A percentile compares a stretch with the other conserved stretches of the same genome.
These are phyloP conservation scores for Diaporthe eres DNA, from an alignment of 2,329 filamentous ascomycete species.

Conservation along the genomic window DNA sequence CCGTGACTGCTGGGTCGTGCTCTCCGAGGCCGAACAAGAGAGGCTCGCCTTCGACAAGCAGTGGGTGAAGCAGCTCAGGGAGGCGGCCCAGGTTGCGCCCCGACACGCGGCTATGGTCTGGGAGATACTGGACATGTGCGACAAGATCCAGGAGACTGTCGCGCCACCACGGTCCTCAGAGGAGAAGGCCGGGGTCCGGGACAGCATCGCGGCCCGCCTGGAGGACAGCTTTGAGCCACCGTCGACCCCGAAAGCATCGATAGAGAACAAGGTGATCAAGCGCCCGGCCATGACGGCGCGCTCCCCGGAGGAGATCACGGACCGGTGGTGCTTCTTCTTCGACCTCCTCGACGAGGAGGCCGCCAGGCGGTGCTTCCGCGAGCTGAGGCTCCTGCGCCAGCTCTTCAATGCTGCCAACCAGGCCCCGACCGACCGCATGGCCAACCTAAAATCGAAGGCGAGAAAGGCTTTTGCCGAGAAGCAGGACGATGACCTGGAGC, in stretches of 20 bases:
- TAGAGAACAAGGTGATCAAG: slow-evolving; percentile 25
- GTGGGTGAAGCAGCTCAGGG: slow-evolving; percentile 33
- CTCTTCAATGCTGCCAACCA: slow-evolving; percentile 35
- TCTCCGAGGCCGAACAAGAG: slow-evolving; percentile 36
- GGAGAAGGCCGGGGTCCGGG: slow-evolving; percentile 11
- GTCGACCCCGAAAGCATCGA: background rate
- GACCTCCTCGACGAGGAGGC: slow-evolving; percentile 37
- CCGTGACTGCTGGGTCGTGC: slow-evolving; percentile 38
- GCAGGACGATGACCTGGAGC: slow-evolving; percentile 33
- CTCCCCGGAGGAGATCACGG: slow-evolving; percentile 33
- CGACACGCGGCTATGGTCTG: slow-evolving; percentile 25
- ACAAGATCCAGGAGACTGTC: slow-evolving; percentile 33
- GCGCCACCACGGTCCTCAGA: slow-evolving; percentile 25
- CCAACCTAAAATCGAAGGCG: slow-evolving; percentile 35
- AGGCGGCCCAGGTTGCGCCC: slow-evolving; percentile 32
- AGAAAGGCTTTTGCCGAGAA: slow-evolving; percentile 35
- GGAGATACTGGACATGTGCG: slow-evolving; percentile 30
- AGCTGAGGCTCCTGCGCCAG: slow-evolving; percentile 36
- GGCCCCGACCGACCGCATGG: slow-evolving; percentile 23
- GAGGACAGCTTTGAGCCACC: slow-evolving; percentile 14
- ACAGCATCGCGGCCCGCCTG: slow-evolving; percentile 19
- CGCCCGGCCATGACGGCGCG: slow-evolving; percentile 29
- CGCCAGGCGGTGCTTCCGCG: slow-evolving; percentile 35
- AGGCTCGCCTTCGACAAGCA: slow-evolving; percentile 27
- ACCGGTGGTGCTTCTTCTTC: slow-evolving; percentile 38